Evolutionary conservation across 495 filamentous ascomycete species (phyloP).

Genomic region (Talaromyces adpressus): DNA sequence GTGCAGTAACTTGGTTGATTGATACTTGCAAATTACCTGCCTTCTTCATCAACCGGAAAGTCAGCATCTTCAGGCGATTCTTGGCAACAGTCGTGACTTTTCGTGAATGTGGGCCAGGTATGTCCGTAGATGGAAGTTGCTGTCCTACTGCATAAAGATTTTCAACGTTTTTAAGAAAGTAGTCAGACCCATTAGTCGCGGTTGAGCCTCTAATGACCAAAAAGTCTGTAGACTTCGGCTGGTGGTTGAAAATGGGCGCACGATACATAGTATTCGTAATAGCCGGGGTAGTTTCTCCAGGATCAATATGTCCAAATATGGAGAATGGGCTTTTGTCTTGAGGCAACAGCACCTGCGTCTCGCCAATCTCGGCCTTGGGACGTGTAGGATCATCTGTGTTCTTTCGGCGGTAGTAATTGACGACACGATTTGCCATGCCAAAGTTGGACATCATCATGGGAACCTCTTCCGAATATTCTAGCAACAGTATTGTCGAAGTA

Average conservation of each 20-base stretch:
- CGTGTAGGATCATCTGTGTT: conserved; percentile 68
- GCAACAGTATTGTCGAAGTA: conserved; percentile 74
- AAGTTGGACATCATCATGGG: conserved; percentile 89
- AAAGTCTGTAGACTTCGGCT: conserved; percentile 73
- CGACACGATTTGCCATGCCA: conserved; percentile 89
- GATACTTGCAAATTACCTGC: conserved; percentile 60
- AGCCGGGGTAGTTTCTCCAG: conserved; percentile 80
- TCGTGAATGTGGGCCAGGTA: conserved; percentile 87
- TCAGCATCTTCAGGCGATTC: conserved; percentile 91
- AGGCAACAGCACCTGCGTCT: conserved; percentile 75
- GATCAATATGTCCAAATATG: conserved; percentile 86
- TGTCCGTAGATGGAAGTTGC: conserved; percentile 80
- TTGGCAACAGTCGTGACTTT: conserved; percentile 93
- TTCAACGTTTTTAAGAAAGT: conserved; percentile 80
- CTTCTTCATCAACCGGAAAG: conserved; percentile 75
- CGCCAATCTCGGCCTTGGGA: conserved; percentile 74
- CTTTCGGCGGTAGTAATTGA: conserved; percentile 93
- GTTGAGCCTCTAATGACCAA: conserved; percentile 76
- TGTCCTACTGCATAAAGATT: conserved; percentile 87
- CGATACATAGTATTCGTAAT: conserved; percentile 94
- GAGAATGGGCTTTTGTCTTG: conserved; percentile 95
- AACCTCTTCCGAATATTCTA: conserved; percentile 94
- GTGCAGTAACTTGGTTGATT: conserved; percentile 73
- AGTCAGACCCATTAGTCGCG: conserved; percentile 61
- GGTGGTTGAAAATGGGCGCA: conserved; percentile 86